A percentile compares a stretch with the other conserved stretches of the same genome.
phyloP scores from a whole-genome alignment of 2,329 filamentous ascomycete species.

The Cercospora beticola region DNA sequence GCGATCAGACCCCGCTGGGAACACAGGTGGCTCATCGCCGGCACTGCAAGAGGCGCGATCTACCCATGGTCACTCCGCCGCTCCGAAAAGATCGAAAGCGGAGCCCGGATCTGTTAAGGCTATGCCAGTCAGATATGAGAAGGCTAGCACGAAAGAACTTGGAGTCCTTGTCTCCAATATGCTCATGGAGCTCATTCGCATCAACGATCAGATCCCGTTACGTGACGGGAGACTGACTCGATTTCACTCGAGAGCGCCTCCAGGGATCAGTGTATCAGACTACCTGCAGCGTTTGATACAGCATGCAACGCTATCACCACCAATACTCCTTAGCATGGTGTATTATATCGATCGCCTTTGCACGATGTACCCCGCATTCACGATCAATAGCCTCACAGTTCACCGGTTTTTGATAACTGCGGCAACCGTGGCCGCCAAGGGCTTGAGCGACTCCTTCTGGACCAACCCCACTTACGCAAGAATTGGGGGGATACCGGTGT shows the following conservation, averaged over 20 bases:
- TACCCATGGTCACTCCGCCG: constrained; percentile 34
- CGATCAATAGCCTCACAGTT: constrained; percentile 92
- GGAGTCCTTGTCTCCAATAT: constrained; percentile 91
- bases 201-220: constrained; percentile 85
- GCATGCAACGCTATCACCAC: constrained; percentile 89
- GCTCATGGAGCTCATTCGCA: constrained; percentile 89
- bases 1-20: constrained; percentile 17
- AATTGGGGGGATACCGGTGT: constrained; percentile 86
- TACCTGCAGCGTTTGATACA: constrained; percentile 90
- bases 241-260: constrained; percentile 81
- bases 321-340: constrained; percentile 95
- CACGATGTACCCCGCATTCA: constrained; percentile 88
- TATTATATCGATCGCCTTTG: constrained; percentile 97
- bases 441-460: constrained; percentile 95
- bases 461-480: constrained; percentile 95
- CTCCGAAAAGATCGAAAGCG: constrained; percentile 50
- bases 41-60: constrained; percentile 33
- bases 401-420: constrained; percentile 96
- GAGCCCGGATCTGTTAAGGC: constrained; percentile 51
- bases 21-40: constrained; percentile 15
- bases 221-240: constrained; percentile 83
- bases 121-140: constrained; percentile 75
- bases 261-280: constrained; percentile 90
- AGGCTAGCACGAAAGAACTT: constrained; percentile 79
- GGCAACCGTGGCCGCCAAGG: constrained; percentile 92